phyloP scores from a whole-genome alignment of 2,329 filamentous ascomycete genomes.

The Penicillium aurantiogriseum region DNA sequence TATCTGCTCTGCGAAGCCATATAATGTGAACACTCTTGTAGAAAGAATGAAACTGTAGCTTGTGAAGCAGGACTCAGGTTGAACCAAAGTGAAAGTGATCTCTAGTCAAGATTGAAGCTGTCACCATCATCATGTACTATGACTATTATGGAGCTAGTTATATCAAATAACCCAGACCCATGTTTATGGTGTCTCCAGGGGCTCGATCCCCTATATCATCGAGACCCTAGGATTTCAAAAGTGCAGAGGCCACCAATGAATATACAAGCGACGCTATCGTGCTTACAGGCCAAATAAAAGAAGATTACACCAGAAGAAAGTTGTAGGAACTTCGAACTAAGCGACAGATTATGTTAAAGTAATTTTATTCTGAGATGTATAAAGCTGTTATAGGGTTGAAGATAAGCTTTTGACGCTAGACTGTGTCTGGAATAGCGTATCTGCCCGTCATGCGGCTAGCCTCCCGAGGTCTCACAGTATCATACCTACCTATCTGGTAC shows the following conservation, averaged over 20 bases:
- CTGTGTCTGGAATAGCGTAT: neutral
- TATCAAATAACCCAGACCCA: neutral
- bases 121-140: neutral
- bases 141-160: neutral
- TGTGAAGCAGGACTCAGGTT: neutral
- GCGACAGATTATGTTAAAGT: neutral
- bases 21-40: neutral
- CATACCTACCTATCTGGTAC: neutral
- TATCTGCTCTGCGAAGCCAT: neutral
- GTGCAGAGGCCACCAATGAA: neutral
- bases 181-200: neutral
- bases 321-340: neutral
- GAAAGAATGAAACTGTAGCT: neutral
- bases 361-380: neutral
- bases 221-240: neutral
- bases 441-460: neutral
- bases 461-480: neutral
- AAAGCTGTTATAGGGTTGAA: neutral
- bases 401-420: neutral
- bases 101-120: neutral
- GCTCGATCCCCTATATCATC: neutral
- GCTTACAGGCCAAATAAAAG: neutral
- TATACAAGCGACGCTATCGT: too few species aligned
- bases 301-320: neutral
- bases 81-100: neutral